Evolutionary conservation across 2,329 filamentous ascomycete species (phyloP), one percentile per base, ranked within the genome.

Genomic region (Neofusicoccum kwambonambiense): DNA sequence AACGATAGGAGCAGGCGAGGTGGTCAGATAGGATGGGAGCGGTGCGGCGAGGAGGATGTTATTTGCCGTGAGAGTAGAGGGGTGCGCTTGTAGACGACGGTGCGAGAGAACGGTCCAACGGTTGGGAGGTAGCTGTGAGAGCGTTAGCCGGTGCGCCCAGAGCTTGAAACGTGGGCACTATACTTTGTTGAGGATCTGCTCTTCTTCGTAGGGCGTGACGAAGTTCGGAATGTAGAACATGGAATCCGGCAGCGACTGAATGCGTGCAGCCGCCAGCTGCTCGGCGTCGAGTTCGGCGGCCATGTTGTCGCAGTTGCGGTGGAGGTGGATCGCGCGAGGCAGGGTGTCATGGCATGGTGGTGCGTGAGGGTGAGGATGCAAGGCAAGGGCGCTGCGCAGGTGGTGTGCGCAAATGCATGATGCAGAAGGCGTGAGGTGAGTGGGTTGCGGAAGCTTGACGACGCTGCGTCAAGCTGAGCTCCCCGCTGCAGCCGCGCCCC

Each of bases 181-280:
- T 71, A 90, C 91, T 82, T 92, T 95, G 62, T 87, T 79, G 54
- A 96, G 79, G 7, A 97, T 85, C 7, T 79, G 73, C 37, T 80
- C 75, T 79, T 97, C 92, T 77, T 97, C 93, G 50, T 89, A 86
- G 63, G 82, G 77, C 4, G 85, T 89, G 75, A 98, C 90, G 79
- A 97, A 97, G 75, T 93, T 83, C 7, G 92, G 84, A 65, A 97
- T 89, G 79, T 98, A 97, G 80, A 89, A 97, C 62, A 92, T 90
- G 39, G 84, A 80, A 1, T 83, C 75, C 4, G 90, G 90, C 2
- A 93, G 81, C 37, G 71, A 71, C 7, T 76, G 67, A 66, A 93
- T 84, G 68, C 71, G 70, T 56, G 71, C 74, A 12, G 65, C 19
- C 39, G 51, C 17, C 6, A 70, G 67, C 45, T 57, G 54, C 19